Percentiles rank a stretch among this genome's conserved stretches.
Evolutionary conservation across 116 monocot species (phyloP).

Genomic region (Phalaenopsis hybrid): DNA sequence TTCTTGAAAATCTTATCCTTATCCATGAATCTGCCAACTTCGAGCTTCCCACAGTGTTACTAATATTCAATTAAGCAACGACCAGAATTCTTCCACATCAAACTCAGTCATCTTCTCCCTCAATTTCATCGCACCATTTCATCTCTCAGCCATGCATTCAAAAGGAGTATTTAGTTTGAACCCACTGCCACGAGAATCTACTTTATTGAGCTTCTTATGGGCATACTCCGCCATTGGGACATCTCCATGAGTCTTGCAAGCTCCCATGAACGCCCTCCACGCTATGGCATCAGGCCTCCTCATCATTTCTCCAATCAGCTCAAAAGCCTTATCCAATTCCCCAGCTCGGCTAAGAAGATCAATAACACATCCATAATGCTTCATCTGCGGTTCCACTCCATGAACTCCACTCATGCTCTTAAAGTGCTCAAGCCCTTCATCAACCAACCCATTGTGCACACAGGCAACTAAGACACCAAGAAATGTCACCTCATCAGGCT

Average conservation of each 20-base stretch:
- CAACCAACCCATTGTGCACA: constrained; percentile 18
- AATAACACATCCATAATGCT: constrained; percentile 44
- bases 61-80: constrained; percentile 16
- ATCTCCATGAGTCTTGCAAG: constrained; percentile 30
- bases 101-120: constrained; percentile 17
- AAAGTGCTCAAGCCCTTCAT: constrained; percentile 30
- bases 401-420: constrained; percentile 26
- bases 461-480: constrained; percentile 37
- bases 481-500: constrained; percentile 30
- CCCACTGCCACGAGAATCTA: constrained; percentile 23
- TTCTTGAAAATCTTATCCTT: background rate
- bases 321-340: constrained; percentile 23
- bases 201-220: constrained; percentile 17
- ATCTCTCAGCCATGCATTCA: constrained; percentile 19
- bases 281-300: constrained; percentile 21
- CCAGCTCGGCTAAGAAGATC: constrained; percentile 34
- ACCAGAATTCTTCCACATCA: constrained; percentile 20
- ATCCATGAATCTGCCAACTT: background rate
- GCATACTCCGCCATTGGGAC: constrained; percentile 25
- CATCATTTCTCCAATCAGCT: constrained; percentile 28
- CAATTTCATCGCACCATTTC: constrained; percentile 21
- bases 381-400: constrained; percentile 31
- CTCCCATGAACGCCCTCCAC: constrained; percentile 36
- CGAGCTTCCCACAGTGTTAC: background rate
- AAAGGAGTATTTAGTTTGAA: constrained; percentile 17